Base-by-base conservation (phyloP, 495 filamentous ascomycete genomes). In the Lineolata rhizophorae region DNA sequence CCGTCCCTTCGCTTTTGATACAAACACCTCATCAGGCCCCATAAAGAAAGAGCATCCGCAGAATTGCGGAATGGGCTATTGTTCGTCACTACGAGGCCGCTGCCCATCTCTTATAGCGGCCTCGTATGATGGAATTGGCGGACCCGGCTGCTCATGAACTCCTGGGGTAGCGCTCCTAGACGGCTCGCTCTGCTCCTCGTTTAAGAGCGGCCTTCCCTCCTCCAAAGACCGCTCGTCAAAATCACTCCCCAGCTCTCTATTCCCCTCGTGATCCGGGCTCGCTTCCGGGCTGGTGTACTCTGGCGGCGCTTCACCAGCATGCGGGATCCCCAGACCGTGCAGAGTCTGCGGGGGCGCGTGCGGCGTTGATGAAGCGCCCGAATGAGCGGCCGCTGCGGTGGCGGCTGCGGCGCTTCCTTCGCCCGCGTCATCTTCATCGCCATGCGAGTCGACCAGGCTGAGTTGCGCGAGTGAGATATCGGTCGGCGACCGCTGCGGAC, bases 401-500 rank as follows among this genome's bases (percentile, higher is more conserved):
- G 8, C 45, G 47, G 9, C 19, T 8, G 26, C 17, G 60, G 54
- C 30, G 51, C 58, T 21, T 3, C 70, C 67, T 50, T 87, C 81
- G n/a, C 76, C 82, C 14, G 58, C 55, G 46, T 52, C 48, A 5
- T 47, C 40, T 3, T 43, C 27, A 2, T 78, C 72, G 36, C 83
- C 77, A 29, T 77, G 59, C 2, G 75, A 68, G 29, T 71, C 65
- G 18, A 78, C 66, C 31, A 76, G 79, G 20, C 72, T 65, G 20
- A 76, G 53, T 43, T 67, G 66, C 6, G 87, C 82, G 17, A 97
- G 69, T 3, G 83, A 93, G 36, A 97, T 97, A 46, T 97, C 87
- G 17, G 85, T 94, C n/a, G 87, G 83, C 40, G 75, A 83, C 32
- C 87, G 70, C 27, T 79, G 61, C 1, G 87, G 87, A 0, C 90